A percentile compares a stretch with the other conserved stretches of the same genome.
phyloP scores from a whole-genome alignment of 805 yeast genomes.

The Monosporozyma solicola region DNA sequence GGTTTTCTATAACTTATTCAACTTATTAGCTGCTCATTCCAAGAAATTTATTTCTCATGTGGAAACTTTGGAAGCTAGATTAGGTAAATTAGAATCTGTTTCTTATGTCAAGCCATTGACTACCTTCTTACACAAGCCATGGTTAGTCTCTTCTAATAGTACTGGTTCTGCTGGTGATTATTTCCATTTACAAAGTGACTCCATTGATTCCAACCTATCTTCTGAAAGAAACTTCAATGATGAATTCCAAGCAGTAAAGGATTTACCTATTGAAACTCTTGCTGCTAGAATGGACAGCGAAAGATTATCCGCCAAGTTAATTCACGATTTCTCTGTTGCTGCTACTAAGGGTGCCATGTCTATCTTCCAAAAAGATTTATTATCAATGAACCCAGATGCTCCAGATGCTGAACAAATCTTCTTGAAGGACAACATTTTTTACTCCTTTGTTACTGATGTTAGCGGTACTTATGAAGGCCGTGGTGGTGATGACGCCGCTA shows the following conservation, averaged over 20 bases:
- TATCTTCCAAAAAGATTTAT: conserved; percentile 61
- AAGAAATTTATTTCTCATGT: conserved; percentile 50
- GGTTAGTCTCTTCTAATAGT: conserved; percentile 43
- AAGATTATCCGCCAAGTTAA: conserved; percentile 56
- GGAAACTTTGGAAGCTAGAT: conserved; percentile 39
- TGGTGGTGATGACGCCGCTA: conserved; percentile 83
- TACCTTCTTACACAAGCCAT: conserved; percentile 58
- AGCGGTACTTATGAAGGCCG: conserved; percentile 48
- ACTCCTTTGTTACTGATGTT: conserved; percentile 61
- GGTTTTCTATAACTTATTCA: conserved; percentile 40
- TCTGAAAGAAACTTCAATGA: conserved; percentile 76
- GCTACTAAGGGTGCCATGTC: conserved; percentile 76
- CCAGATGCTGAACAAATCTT: conserved; percentile 52
- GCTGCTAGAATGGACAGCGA: conserved; percentile 70
- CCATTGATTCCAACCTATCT: conserved; percentile 21
- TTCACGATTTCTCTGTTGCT: conserved; percentile 65
- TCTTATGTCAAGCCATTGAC: conserved; percentile 55
- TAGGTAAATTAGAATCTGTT: conserved; percentile 41
- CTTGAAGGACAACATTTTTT: conserved; percentile 77
- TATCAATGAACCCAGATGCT: conserved; percentile 77
- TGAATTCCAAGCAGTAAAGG: conserved; percentile 76
- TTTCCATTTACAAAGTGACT: conserved; percentile 46
- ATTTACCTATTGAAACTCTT: conserved; percentile 49
- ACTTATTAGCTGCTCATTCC: conserved; percentile 56
- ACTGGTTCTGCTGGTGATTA: conserved; percentile 40